Evolutionary conservation across 768 basidiomycete genomes (phyloP), one percentile per base, ranked within the genome.

Genomic region (Suillus paluster): DNA sequence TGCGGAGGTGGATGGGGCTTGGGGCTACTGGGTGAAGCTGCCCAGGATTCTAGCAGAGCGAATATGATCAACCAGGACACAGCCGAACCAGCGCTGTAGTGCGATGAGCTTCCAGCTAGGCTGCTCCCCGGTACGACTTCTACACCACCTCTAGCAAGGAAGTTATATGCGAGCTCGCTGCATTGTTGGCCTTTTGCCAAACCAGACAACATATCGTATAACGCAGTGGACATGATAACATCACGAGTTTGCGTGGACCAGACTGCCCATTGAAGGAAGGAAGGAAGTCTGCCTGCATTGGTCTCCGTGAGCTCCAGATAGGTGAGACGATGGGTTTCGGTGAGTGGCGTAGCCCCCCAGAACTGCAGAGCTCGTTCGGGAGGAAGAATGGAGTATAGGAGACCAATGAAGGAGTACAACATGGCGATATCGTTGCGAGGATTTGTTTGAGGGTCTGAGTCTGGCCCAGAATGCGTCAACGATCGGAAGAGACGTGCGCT

Each of bases 201-300:
- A 23, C 95, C 93, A 7, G 85, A 81, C 30, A 97, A 78, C 95
- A 96, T 95, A 67, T 95, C 92, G 70, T 93, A 95, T 55, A 95
- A 75, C 0, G 92, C 91, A 66, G 86, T 88, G 42, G 89, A 81
- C 86, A 94, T 88, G 2, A 84, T 84, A 11, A 84, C 70, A 63
- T 94, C 91, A 62, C 89, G 84, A 4, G 84, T 80, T 61, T 93
- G 87, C 1, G 92, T 91, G 1, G 90, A 90, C 90, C 90, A 91
- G 11, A 92, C 86, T 0, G 92, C 92, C 94, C 94, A 97, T 61
- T 94, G 91, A 52, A 97, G 77, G 73, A 97, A 95, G 1, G 87
- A 82, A 1, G 87, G 86, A 0, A 93, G 78, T 61, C 87, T 84
- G 2, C 84, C 86, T 25, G 83, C 75, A 2, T 81, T 84, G 21